These are phyloP conservation scores for Chlorella sp. DNA, from an alignment of 139 green algal genomes.

Conservation along the genomic window DNA sequence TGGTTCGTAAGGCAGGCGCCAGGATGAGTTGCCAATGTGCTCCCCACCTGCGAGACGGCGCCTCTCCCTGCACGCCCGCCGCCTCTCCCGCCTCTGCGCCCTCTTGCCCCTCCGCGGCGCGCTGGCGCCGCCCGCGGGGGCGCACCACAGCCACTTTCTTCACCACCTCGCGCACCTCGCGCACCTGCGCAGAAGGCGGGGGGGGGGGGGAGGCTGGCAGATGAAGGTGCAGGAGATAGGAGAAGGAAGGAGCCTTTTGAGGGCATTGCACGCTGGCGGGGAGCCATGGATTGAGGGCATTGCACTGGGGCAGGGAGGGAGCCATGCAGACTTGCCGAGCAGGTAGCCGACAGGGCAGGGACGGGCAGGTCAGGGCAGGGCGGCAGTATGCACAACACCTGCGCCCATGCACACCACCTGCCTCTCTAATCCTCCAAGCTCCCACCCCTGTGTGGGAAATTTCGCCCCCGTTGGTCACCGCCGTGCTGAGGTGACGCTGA, in stretches of 20 bases:
- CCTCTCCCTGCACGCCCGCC: background rate
- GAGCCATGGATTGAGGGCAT: too few relatives aligned
- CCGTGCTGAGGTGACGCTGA: too few relatives aligned
- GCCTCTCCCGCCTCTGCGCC: background rate
- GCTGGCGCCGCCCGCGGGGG: background rate
- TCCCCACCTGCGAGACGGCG: background rate
- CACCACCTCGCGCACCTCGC: slow-evolving; percentile 24
- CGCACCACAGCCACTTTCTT: slow-evolving; percentile 35
- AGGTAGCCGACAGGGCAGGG: background rate
- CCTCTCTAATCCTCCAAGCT: too few relatives aligned
- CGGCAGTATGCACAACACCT: too few relatives aligned
- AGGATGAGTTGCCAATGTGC: too few relatives aligned
- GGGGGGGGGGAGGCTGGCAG: background rate
- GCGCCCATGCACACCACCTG: too few relatives aligned
- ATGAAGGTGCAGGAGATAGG: background rate
- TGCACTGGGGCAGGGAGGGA: too few relatives aligned
- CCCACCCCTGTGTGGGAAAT: too few relatives aligned
- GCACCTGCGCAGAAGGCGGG: background rate
- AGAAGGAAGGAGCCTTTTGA: background rate
- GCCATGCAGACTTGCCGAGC: background rate
- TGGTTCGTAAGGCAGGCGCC: background rate
- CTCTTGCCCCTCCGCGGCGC: background rate
- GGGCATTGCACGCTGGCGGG: background rate
- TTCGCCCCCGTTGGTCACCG: too few relatives aligned
- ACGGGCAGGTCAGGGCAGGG: too few relatives aligned